Evolutionary conservation across 805 yeast species (phyloP).

Genomic region (Candida lessepsii): DNA sequence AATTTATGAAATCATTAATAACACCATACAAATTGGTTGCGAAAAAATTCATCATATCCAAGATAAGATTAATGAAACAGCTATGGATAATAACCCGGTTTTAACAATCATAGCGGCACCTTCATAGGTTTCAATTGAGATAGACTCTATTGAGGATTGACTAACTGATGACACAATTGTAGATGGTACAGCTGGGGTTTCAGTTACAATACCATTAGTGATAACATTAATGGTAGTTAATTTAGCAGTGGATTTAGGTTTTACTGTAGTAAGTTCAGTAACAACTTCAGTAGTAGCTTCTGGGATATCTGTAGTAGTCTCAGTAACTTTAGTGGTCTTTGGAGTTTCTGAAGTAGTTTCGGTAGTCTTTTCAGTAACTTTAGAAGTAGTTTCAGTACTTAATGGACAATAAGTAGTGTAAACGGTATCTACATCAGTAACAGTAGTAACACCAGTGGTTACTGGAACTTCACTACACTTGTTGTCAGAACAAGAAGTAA

Average conservation of each 20-base stretch:
- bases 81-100: conserved; percentile 26
- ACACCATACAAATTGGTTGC: conserved; percentile 5
- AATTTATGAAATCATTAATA: conserved; percentile 1
- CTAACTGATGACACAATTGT: conserved; percentile 11
- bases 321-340: conserved; percentile 12
- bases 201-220: conserved; percentile 39
- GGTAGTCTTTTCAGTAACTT: conserved; percentile 11
- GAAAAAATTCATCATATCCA: conserved; percentile 11
- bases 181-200: conserved; percentile 23
- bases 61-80: conserved; percentile 20
- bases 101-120: conserved; percentile 27
- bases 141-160: conserved; percentile 15
- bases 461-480: conserved; percentile 27
- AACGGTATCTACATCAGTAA: conserved; percentile 19
- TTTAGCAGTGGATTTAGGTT: background rate
- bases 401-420: conserved; percentile 26
- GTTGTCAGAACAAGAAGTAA: conserved; percentile 38
- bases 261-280: no score
- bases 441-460: conserved; percentile 33
- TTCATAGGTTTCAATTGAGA: conserved; percentile 23
- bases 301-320: conserved; percentile 5
- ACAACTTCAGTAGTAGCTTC: conserved; percentile 6
- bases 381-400: conserved; percentile 19
- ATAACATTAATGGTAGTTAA: conserved; percentile 33
- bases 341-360: conserved; percentile 10